Evolutionary conservation across 176 grass and related monocot species (phyloP).

Genomic region (Melocanna baccifera): DNA sequence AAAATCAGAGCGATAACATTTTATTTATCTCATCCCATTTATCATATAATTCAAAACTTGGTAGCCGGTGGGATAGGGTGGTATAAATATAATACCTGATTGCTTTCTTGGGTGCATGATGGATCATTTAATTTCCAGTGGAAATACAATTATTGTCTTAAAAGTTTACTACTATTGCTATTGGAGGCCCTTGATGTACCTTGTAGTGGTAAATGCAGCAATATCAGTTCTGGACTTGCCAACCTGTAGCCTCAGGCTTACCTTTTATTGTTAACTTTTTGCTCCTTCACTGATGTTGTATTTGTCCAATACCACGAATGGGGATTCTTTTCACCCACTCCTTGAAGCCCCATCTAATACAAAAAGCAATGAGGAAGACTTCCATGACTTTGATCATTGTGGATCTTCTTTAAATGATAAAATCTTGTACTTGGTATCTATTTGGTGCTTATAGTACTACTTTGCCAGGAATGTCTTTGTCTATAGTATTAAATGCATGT

Average conservation of each 20-base stretch:
- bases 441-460: conserved; percentile 27
- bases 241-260: neutral
- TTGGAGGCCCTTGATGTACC: conserved; percentile 4
- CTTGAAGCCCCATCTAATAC: conserved; percentile 37
- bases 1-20: neutral
- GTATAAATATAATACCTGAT: neutral
- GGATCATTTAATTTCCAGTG: conserved; percentile 23
- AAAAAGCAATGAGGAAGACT: conserved; percentile 54
- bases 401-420: conserved; percentile 76
- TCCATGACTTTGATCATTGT: conserved; percentile 92
- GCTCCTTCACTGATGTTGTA: conserved; percentile 28
- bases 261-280: neutral
- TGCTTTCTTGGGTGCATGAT: neutral
- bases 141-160: conserved; percentile 9
- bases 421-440: neutral
- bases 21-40: neutral
- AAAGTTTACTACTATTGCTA: conserved; percentile 11
- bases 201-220: conserved; percentile 18
- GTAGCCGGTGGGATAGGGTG: neutral
- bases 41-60: neutral
- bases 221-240: neutral
- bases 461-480: neutral
- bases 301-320: conserved; percentile 34
- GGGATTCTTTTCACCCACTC: conserved; percentile 38
- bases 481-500: conserved; percentile 15